phyloP scores from a whole-genome alignment of 2,329 filamentous ascomycete species.

The Trichoderma arundinaceum region DNA sequence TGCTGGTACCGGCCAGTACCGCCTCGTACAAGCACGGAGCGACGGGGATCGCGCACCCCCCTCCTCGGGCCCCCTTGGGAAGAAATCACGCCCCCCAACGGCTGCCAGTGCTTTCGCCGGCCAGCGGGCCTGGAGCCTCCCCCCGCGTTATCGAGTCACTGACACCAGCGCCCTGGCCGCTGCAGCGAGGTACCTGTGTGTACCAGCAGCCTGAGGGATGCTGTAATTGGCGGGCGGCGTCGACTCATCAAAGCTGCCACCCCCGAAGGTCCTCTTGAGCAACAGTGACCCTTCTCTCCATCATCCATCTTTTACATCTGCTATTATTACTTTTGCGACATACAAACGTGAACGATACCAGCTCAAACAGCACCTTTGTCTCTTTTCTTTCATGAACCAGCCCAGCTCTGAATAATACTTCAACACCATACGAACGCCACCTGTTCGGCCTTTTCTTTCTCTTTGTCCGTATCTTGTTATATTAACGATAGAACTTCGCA shows the following conservation, averaged over 20 bases:
- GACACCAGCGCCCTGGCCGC: conserved; percentile 24
- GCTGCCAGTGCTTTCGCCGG: conserved; percentile 6
- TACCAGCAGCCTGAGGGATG: conserved; percentile 17
- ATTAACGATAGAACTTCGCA: conserved; percentile 28
- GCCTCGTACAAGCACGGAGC: conserved; percentile 6
- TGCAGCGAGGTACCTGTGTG: conserved; percentile 9
- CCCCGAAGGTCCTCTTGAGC: conserved; percentile 19
- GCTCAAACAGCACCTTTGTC: conserved; percentile 26
- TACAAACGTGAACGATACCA: conserved; percentile 23
- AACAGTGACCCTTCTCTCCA: conserved; percentile 19
- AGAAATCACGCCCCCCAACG: conserved; percentile 25
- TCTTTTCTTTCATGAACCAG: conserved; percentile 22
- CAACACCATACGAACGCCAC: not conserved
- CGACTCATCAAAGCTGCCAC: conserved; percentile 30
- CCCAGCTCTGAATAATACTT: conserved; percentile 28
- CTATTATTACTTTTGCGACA: conserved; percentile 20
- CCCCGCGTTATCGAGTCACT: conserved; percentile 31
- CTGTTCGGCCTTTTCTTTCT: conserved; percentile 10
- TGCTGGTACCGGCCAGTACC: conserved; percentile 8
- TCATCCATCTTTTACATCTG: conserved; percentile 27
- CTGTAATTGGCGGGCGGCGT: conserved; percentile 24
- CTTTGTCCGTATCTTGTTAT: conserved; percentile 24
- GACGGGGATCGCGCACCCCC: conserved; percentile 8
- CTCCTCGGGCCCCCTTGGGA: not conserved
- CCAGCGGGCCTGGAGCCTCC: conserved; percentile 5